phyloP scores from a whole-genome alignment of 495 filamentous ascomycete species.

The Glarea lozoyensis region DNA sequence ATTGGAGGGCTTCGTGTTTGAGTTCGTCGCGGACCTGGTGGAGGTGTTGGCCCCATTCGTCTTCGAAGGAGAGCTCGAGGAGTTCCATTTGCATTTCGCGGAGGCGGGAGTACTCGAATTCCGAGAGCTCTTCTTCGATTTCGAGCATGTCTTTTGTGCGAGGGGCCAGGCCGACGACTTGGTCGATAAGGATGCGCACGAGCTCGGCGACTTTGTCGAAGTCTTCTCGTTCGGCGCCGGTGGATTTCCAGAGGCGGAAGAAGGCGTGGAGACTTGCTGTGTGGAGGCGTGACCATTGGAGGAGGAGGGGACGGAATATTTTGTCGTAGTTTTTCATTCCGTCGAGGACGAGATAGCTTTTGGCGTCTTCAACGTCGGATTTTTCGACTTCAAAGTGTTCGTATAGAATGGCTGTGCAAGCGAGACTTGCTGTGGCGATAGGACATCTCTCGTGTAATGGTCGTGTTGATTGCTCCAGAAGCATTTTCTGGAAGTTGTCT shows the following conservation, averaged over 20 bases:
- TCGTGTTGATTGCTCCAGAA: constrained; percentile 81
- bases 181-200: constrained; percentile 82
- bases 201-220: constrained; percentile 89
- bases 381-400: constrained; percentile 94
- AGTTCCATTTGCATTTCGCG: constrained; percentile 93
- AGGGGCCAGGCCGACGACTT: constrained; percentile 75
- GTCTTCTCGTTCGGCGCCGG: constrained; percentile 73
- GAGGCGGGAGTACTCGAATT: constrained; percentile 68
- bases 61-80: constrained; percentile 83
- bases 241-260: constrained; percentile 85
- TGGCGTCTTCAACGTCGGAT: constrained; percentile 71
- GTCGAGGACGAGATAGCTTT: constrained; percentile 64
- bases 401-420: constrained; percentile 80
- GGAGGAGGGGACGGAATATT: constrained; percentile 75
- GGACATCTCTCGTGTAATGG: constrained; percentile 70
- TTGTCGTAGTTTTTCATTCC: constrained; percentile 73
- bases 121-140: constrained; percentile 78
- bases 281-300: constrained; percentile 97
- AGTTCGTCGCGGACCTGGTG: constrained; percentile 86
- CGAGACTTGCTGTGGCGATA: constrained; percentile 77
- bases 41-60: constrained; percentile 87
- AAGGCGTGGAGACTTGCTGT: constrained; percentile 81
- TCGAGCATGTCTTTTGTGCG: constrained; percentile 81
- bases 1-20: constrained; percentile 84
- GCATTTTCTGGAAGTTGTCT: constrained; percentile 81